phyloP scores from a whole-genome alignment of 2,329 filamentous ascomycete genomes.

The Podosphaera fusca region DNA sequence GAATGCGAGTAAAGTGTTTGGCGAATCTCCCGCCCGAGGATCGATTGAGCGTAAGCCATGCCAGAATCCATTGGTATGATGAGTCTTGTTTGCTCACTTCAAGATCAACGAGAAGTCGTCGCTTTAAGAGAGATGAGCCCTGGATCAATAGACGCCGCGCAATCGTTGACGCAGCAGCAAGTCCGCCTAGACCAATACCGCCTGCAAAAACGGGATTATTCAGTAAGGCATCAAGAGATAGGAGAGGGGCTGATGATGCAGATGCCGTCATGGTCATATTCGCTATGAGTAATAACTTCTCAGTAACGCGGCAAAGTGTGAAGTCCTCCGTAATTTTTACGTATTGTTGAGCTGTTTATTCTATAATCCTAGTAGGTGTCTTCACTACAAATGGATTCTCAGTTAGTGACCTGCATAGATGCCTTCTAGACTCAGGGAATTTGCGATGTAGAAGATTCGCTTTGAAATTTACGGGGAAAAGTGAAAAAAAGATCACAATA shows the following conservation, averaged over 20 bases:
- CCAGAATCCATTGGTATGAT: constrained; percentile 80
- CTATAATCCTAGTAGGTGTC: too few relatives aligned
- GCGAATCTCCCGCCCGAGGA: constrained; percentile 24
- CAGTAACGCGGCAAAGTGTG: too few relatives aligned
- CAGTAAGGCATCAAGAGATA: constrained; percentile 34
- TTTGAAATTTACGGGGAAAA: too few relatives aligned
- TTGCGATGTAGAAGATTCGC: too few relatives aligned
- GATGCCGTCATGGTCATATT: neutral
- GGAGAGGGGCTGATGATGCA: constrained; percentile 8
- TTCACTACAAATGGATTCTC: too few relatives aligned
- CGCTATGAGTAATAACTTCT: too few relatives aligned
- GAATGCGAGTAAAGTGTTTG: constrained; percentile 32
- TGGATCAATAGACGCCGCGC: constrained; percentile 55
- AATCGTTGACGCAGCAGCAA: constrained; percentile 62
- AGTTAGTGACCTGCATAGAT: too few relatives aligned
- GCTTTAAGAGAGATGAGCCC: constrained; percentile 50
- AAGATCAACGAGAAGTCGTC: constrained; percentile 77
- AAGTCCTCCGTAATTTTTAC: too few relatives aligned
- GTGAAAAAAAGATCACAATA: too few relatives aligned
- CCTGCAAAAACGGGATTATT: constrained; percentile 40
- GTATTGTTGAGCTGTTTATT: too few relatives aligned
- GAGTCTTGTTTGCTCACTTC: constrained; percentile 89
- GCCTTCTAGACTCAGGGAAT: too few relatives aligned
- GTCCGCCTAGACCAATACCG: constrained; percentile 74
- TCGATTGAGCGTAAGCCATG: constrained; percentile 79